Conservation (phyloP, 2,329 filamentous ascomycete genomes). For the Fusarium chaquense region DNA sequence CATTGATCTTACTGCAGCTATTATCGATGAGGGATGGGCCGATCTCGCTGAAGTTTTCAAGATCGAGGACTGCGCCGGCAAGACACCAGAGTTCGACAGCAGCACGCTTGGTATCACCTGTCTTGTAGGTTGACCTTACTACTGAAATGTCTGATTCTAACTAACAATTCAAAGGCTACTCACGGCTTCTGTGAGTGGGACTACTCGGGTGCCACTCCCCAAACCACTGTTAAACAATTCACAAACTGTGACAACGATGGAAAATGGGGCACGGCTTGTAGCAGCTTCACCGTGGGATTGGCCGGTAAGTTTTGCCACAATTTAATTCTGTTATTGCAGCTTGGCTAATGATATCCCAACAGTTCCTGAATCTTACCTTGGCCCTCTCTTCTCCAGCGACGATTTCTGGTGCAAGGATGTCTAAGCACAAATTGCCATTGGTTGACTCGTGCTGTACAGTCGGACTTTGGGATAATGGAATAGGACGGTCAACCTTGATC, state of each 20-base stretch:
- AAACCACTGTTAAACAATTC: neutral
- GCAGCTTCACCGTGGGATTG: conserved; percentile 1
- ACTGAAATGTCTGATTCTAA: accelerated
- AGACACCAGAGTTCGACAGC: conserved; percentile 7
- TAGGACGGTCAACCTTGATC: neutral
- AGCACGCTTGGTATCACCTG: conserved; percentile 12
- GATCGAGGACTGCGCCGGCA: conserved; percentile 26
- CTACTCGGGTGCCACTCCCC: neutral
- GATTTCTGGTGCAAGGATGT: neutral
- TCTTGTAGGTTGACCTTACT: neutral
- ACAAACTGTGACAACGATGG: conserved; percentile 28
- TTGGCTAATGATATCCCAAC: accelerated
- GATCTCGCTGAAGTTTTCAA: conserved; percentile 15
- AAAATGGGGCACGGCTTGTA: conserved; percentile 8
- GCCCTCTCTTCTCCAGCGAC: neutral
- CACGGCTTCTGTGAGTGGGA: conserved; percentile 30
- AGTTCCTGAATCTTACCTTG: conserved; percentile 26
- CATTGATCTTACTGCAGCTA: conserved; percentile 10
- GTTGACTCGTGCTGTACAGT: neutral
- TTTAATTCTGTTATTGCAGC: accelerated
- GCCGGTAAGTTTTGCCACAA: neutral
- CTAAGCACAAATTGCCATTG: neutral
- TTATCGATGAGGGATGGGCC: conserved; percentile 15
- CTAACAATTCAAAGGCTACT: neutral
- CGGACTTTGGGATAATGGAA: neutral